These are phyloP conservation scores for Rhododendron williamsianum DNA, from an alignment of 148 eudicot species.

Conservation along the genomic window DNA sequence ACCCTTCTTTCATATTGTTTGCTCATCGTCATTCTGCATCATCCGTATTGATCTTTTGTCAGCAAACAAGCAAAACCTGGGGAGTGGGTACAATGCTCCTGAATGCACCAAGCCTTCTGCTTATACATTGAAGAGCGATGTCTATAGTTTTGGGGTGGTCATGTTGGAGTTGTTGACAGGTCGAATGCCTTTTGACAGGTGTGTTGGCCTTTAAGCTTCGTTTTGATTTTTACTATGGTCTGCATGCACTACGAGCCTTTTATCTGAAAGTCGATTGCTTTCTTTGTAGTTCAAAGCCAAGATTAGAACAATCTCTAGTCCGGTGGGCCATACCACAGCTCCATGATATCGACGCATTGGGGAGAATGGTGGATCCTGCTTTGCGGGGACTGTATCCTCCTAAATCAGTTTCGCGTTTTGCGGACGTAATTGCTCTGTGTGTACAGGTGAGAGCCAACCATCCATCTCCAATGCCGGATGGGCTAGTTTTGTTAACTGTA, in stretches of 20 bases:
- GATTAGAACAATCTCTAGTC: conserved; percentile 51
- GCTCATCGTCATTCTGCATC: not conserved
- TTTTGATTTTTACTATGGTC: not conserved
- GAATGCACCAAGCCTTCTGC: conserved; percentile 41
- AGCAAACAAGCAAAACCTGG: conserved; percentile 42
- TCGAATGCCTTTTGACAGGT: conserved; percentile 71
- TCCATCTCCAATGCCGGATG: not conserved
- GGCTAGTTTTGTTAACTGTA: not conserved
- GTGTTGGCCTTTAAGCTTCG: not conserved
- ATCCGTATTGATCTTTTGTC: conserved; percentile 1
- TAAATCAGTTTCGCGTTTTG: conserved; percentile 60
- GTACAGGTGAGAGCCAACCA: conserved; percentile 43
- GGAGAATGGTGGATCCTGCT: conserved; percentile 64
- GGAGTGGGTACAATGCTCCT: conserved; percentile 47
- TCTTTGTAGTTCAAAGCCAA: conserved; percentile 38
- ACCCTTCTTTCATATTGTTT: not conserved
- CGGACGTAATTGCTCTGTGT: conserved; percentile 54
- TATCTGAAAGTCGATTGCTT: conserved; percentile 1
- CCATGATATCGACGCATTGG: conserved; percentile 61
- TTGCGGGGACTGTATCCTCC: conserved; percentile 58
- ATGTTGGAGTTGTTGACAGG: conserved; percentile 76
- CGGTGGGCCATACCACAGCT: conserved; percentile 65
- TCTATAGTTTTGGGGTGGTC: conserved; percentile 70
- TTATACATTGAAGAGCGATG: conserved; percentile 52
- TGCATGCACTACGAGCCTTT: not conserved